phyloP scores from a whole-genome alignment of 176 grass and related monocot species.

The Zoysia japonica region DNA sequence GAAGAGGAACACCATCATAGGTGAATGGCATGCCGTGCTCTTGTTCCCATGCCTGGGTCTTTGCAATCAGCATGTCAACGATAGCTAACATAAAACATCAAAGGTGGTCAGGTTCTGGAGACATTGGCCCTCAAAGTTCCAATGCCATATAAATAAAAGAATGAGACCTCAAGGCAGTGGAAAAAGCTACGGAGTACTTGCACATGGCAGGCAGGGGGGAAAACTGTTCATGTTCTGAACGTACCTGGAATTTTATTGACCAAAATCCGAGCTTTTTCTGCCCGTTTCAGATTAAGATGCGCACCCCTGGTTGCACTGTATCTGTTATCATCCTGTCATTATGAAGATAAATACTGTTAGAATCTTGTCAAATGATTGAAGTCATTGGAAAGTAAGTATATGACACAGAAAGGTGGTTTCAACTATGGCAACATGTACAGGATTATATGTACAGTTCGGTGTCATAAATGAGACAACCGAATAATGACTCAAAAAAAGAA shows the following conservation, averaged over 20 bases:
- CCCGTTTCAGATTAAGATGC: constrained; percentile 92
- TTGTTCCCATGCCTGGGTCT: constrained; percentile 76
- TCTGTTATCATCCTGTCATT: constrained; percentile 84
- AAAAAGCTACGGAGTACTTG: not conserved
- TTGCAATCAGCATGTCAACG: constrained; percentile 74
- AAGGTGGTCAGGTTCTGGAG: not conserved
- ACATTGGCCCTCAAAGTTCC: not conserved
- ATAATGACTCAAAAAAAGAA: not conserved
- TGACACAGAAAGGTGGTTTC: constrained; percentile 4
- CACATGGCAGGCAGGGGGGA: not conserved
- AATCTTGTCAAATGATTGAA: constrained; percentile 1
- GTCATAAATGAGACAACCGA: constrained; percentile 31
- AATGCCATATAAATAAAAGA: not conserved
- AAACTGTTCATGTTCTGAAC: constrained; percentile 12
- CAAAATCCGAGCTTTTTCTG: constrained; percentile 89
- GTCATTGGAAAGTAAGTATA: not conserved
- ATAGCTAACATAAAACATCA: constrained; percentile 44
- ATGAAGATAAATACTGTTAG: constrained; percentile 1
- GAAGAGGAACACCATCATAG: constrained; percentile 78
- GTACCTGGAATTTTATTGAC: constrained; percentile 95
- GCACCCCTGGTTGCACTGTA: constrained; percentile 93
- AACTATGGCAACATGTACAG: not conserved
- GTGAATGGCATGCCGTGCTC: constrained; percentile 54
- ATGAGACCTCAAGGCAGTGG: not conserved
- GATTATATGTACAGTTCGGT: not conserved